Evolutionary conservation across 495 filamentous ascomycete genomes (phyloP).

Genomic region (Lasiosphaeris hirsuta): DNA sequence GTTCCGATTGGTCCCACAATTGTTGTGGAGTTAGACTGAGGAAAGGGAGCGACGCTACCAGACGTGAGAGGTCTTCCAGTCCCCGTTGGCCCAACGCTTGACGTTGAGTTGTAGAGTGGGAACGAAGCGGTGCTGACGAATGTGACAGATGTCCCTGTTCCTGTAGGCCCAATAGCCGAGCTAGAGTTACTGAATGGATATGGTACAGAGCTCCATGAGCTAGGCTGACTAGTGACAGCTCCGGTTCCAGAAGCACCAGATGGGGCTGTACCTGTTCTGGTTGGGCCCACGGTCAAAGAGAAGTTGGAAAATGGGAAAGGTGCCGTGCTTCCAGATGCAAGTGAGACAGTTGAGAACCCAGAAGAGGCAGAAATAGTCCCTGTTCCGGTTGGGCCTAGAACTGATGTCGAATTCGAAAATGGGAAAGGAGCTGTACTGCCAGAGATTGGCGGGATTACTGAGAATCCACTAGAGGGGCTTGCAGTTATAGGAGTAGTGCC

Average conservation of each 20-base stretch:
- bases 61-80: background rate
- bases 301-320: no score
- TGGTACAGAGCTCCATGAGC: background rate
- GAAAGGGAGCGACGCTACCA: constrained; percentile 11
- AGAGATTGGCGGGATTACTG: background rate
- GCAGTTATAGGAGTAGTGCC: constrained; percentile 3
- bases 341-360: background rate
- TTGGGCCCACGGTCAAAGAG: no score
- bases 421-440: constrained; percentile 4
- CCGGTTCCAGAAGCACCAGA: background rate
- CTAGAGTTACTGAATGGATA: constrained; percentile 13
- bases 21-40: constrained; percentile 13
- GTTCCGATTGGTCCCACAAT: constrained; percentile 12
- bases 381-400: background rate
- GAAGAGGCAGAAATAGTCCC: background rate
- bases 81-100: background rate
- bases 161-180: background rate
- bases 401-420: constrained; percentile 19
- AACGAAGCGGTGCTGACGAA: constrained; percentile 1
- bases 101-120: constrained; percentile 20
- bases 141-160: background rate
- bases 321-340: no score
- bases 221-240: background rate
- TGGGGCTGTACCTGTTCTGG: background rate
- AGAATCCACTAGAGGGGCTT: background rate